These are phyloP conservation scores for Blattamonas nauphoetae DNA, from an alignment of 78 protist species.

Conservation along the genomic window DNA sequence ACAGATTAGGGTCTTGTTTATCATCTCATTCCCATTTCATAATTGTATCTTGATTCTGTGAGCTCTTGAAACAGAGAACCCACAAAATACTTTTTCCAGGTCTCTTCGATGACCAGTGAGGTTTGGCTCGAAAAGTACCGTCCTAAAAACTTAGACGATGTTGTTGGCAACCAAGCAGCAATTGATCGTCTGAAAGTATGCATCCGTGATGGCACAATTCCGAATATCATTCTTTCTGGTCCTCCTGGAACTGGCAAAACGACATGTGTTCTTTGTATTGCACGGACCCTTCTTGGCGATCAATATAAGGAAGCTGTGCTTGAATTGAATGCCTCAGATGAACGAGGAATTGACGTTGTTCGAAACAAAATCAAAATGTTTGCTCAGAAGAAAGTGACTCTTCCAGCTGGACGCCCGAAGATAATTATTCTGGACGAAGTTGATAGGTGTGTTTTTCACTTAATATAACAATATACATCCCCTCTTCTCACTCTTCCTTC, in stretches of 20 bases:
- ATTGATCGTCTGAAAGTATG: constrained; percentile 67
- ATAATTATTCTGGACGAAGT: constrained; percentile 96
- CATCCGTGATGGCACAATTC: constrained; percentile 80
- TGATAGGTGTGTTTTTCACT: constrained; percentile 42
- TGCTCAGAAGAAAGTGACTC: constrained; percentile 87
- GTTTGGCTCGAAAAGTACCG: background rate
- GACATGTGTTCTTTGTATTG: constrained; percentile 72
- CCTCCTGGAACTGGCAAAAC: constrained; percentile 95
- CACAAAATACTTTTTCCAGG: no score
- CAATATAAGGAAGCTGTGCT: constrained; percentile 53
- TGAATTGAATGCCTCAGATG: constrained; percentile 87
- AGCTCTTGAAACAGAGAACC: no score
- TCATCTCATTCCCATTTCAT: no score
- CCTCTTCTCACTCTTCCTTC: no score
- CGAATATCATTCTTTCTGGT: constrained; percentile 71
- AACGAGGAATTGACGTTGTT: constrained; percentile 95
- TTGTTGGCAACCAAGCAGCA: constrained; percentile 90
- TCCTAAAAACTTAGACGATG: constrained; percentile 47
- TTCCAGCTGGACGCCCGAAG: constrained; percentile 77
- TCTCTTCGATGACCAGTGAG: background rate
- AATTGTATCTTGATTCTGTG: no score
- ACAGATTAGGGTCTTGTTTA: background rate
- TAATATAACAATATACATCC: background rate
- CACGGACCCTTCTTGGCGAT: constrained; percentile 55
- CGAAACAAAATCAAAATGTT: constrained; percentile 90